Evolutionary conservation across 2,329 filamentous ascomycete genomes (phyloP).

Genomic region (Claviceps sp.): DNA sequence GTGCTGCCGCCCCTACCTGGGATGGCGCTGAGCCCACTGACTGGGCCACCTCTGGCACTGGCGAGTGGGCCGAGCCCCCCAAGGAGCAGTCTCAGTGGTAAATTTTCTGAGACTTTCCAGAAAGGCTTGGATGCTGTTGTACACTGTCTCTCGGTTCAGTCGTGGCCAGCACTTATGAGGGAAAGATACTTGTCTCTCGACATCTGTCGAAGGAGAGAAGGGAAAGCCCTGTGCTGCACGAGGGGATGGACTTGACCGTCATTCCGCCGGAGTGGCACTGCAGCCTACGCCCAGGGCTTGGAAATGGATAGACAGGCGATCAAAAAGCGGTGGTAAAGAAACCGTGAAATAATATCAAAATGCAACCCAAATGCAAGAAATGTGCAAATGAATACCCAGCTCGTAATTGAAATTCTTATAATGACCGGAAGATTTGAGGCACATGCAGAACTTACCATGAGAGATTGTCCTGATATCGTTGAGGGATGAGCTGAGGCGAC

Average conservation of each 20-base stretch:
- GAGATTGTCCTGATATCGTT: too few species aligned
- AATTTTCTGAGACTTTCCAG: slow-evolving; percentile 13
- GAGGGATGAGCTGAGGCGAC: too few species aligned
- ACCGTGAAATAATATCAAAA: too few species aligned
- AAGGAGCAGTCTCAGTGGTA: slow-evolving; percentile 41
- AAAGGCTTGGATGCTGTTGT: slow-evolving; percentile 3
- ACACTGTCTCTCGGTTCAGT: slow-evolving; percentile 26
- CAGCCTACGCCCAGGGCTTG: slow-evolving; percentile 2
- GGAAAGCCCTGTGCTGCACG: slow-evolving; percentile 94
- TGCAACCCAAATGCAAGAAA: too few species aligned
- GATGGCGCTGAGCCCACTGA: slow-evolving; percentile 46
- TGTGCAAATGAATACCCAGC: too few species aligned
- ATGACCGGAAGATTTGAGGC: too few species aligned
- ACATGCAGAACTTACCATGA: too few species aligned
- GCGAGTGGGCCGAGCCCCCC: slow-evolving; percentile 52
- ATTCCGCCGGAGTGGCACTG: slow-evolving; percentile 37
- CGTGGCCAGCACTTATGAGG: slow-evolving; percentile 82
- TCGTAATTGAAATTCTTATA: too few species aligned
- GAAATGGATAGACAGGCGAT: background rate
- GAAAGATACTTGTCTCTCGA: slow-evolving; percentile 76
- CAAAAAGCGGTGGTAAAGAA: too few species aligned
- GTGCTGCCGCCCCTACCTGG: slow-evolving; percentile 48
- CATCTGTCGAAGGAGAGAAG: slow-evolving; percentile 48
- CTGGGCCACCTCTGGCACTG: slow-evolving; percentile 50
- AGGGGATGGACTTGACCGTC: slow-evolving; percentile 83